These are phyloP conservation scores for Diaporthe capsici DNA, from an alignment of 2,329 filamentous ascomycete species.

Conservation along the genomic window DNA sequence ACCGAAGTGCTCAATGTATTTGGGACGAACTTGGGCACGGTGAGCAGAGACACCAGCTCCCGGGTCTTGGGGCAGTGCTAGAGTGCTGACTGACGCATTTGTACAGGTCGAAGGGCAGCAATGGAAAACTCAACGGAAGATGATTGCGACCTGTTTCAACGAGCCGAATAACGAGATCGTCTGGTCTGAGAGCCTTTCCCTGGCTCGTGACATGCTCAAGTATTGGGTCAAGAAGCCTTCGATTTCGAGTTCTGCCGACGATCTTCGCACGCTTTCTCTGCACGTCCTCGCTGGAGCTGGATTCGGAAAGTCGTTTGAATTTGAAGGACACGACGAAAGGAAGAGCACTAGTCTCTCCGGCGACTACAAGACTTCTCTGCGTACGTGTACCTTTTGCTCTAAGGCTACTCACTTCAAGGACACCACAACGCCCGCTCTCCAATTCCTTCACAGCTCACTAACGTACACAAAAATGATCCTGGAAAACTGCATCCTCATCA, in stretches of 20 bases:
- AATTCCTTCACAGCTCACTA: too few relatives aligned
- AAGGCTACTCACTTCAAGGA: too few relatives aligned
- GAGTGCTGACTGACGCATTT: too few relatives aligned
- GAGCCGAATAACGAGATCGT: conserved; percentile 31
- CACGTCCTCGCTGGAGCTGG: conserved; percentile 25
- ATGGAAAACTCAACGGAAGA: conserved; percentile 26
- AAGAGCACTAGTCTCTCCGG: too few relatives aligned
- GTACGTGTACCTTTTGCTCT: background rate
- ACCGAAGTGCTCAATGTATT: too few relatives aligned
- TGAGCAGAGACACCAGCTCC: too few relatives aligned
- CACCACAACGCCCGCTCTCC: too few relatives aligned
- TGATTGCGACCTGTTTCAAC: conserved; percentile 23
- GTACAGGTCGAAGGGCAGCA: conserved; percentile 2
- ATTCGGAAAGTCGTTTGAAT: conserved; percentile 21
- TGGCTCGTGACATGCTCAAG: conserved; percentile 20
- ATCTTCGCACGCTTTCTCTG: conserved; percentile 26
- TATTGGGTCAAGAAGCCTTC: conserved; percentile 13
- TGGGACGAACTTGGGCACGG: too few relatives aligned
- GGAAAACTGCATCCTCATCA: conserved; percentile 48
- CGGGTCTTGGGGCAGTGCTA: too few relatives aligned
- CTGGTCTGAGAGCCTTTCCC: conserved; percentile 8
- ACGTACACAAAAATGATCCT: conserved; percentile 38
- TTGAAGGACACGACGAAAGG: conserved; percentile 44
- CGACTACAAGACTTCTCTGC: conserved; percentile 17
- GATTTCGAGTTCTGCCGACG: conserved; percentile 1